Conservation (phyloP, 2,329 filamentous ascomycete genomes). For the Fusarium sp. region DNA sequence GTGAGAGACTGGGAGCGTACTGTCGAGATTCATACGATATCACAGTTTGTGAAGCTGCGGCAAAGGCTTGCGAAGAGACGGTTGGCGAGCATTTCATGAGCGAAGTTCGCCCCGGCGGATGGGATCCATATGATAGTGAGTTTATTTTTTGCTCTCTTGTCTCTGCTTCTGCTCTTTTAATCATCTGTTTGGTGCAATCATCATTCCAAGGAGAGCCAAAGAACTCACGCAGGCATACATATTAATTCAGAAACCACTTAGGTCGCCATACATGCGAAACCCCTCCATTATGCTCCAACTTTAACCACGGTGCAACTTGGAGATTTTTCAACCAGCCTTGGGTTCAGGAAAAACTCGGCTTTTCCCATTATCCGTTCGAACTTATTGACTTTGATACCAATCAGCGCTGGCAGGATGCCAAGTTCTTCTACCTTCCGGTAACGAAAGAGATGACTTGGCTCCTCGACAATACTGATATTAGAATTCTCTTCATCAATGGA, state of each 20-base stretch:
- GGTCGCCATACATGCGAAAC: background rate
- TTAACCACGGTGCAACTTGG: background rate
- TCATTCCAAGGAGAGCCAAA: too few species aligned
- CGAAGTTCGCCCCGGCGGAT: constrained; percentile 3
- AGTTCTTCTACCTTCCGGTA: constrained; percentile 2
- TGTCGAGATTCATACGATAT: constrained; percentile 2
- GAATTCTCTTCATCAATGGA: constrained; percentile 5
- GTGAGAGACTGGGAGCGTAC: background rate
- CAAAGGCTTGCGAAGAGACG: background rate
- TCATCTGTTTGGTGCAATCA: too few species aligned
- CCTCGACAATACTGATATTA: background rate
- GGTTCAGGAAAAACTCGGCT: constrained; percentile 7
- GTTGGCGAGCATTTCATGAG: background rate
- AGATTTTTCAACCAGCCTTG: constrained; percentile 5
- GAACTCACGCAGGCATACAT: too few species aligned
- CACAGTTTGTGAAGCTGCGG: background rate
- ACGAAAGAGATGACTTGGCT: constrained; percentile 9
- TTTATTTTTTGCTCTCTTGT: background rate
- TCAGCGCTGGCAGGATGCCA: background rate
- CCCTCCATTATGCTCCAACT: background rate
- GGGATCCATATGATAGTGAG: constrained; percentile 18
- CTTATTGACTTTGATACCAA: constrained; percentile 3
- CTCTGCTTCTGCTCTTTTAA: background rate
- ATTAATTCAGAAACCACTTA: background rate
- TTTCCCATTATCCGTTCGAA: background rate